Percentiles rank a stretch among this genome's conserved stretches.
These are phyloP conservation scores for Gomphus sp. DNA, from an alignment of 1,284 basidiomycete species.

Conservation along the genomic window DNA sequence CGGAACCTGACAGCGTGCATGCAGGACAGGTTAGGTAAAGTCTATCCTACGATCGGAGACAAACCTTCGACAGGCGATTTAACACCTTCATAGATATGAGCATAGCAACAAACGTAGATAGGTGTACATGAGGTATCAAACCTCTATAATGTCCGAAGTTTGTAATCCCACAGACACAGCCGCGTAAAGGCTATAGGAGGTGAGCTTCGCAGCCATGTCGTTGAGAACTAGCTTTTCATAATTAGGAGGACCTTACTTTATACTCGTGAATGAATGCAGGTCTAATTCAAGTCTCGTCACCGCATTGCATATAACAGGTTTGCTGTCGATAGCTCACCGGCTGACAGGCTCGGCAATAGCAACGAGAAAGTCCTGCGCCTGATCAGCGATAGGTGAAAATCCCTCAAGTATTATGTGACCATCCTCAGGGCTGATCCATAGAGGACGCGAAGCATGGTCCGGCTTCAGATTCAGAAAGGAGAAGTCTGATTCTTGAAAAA, in stretches of 20 bases:
- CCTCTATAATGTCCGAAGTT: constrained; percentile 98
- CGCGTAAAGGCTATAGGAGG: constrained; percentile 95
- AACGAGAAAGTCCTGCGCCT: constrained; percentile 97
- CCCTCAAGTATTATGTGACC: constrained; percentile 94
- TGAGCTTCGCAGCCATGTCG: constrained; percentile 45
- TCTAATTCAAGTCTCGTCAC: constrained; percentile 35
- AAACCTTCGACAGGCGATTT: constrained; percentile 78
- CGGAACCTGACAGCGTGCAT: constrained; percentile 58
- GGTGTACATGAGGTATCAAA: constrained; percentile 25
- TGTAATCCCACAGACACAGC: constrained; percentile 97
- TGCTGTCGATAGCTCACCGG: constrained; percentile 51
- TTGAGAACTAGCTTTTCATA: background rate
- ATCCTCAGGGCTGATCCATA: constrained; percentile 93
- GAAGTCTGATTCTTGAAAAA: constrained; percentile 77
- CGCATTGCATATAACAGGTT: constrained; percentile 19
- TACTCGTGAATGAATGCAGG: constrained; percentile 99
- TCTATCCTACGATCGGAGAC: constrained; percentile 16
- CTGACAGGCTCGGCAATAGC: constrained; percentile 99
- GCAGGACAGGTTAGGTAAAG: background rate
- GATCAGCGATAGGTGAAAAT: constrained; percentile 93
- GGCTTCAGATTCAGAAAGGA: constrained; percentile 78
- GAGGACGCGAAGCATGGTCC: constrained; percentile 83
- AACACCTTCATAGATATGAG: constrained; percentile 47
- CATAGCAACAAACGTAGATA: constrained; percentile 11
- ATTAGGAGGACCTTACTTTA: constrained; percentile 25